Evolutionary conservation across 2,329 filamentous ascomycete genomes (phyloP).

Genomic region (Phoma sp.): DNA sequence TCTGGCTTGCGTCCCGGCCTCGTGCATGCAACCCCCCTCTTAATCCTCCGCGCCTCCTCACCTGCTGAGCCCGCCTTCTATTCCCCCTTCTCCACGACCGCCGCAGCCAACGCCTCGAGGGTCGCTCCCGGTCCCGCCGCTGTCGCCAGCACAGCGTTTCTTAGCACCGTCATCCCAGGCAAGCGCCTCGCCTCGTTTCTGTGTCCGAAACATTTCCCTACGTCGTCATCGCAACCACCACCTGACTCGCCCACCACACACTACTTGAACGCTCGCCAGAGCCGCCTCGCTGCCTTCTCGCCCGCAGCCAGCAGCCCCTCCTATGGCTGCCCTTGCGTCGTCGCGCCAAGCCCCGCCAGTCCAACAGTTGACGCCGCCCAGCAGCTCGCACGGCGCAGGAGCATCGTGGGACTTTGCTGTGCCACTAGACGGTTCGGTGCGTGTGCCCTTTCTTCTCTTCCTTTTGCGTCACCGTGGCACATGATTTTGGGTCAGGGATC

Average conservation of each 20-base stretch:
- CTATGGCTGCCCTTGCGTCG: slow-evolving; percentile 46
- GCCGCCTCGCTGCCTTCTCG: slow-evolving; percentile 17
- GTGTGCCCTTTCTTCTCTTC: slow-evolving; percentile 25
- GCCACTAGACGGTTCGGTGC: slow-evolving; percentile 46
- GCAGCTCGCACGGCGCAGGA: slow-evolving; percentile 49
- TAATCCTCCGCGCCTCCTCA: slow-evolving; percentile 26
- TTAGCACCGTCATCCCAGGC: slow-evolving; percentile 15
- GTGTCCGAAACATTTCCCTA: slow-evolving; percentile 13
- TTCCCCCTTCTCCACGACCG: slow-evolving; percentile 17
- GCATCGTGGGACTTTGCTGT: slow-evolving; percentile 50
- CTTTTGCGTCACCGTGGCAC: slow-evolving; percentile 4
- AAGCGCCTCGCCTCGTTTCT: slow-evolving; percentile 14
- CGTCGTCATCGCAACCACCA: slow-evolving; percentile 14
- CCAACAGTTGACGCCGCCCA: slow-evolving; percentile 50
- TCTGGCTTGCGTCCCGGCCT: slow-evolving; percentile 16
- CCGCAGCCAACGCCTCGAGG: slow-evolving; percentile 10
- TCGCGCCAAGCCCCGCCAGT: slow-evolving; percentile 38
- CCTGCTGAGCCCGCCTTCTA: slow-evolving; percentile 17
- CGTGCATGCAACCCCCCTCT: slow-evolving; percentile 37
- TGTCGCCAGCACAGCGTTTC: slow-evolving; percentile 13
- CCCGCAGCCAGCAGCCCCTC: slow-evolving; percentile 17
- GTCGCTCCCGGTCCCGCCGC: slow-evolving; percentile 16
- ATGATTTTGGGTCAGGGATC: slow-evolving; percentile 1
- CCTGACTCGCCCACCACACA: slow-evolving; percentile 6
- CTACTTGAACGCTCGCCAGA: slow-evolving; percentile 4